Evolutionary conservation across 257 asterid species (phyloP).

Genomic region (Nicotiana undulata): DNA sequence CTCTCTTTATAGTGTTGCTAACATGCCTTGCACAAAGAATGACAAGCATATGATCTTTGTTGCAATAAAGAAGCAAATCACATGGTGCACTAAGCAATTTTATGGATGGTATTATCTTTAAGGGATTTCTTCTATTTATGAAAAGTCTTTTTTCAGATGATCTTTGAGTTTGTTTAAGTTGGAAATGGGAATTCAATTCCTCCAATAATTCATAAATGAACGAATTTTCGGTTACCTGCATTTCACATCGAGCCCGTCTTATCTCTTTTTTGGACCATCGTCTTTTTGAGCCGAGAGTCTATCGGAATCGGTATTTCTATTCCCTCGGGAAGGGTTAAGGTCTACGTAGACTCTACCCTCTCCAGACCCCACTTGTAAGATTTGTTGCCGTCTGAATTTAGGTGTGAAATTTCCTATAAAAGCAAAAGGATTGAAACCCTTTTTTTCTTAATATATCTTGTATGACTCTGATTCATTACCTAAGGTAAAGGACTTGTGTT

Average conservation of each 20-base stretch:
- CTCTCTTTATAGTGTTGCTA: background rate
- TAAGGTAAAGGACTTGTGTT: background rate
- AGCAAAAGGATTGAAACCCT: background rate
- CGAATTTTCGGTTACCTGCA: background rate
- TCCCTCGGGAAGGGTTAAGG: no score
- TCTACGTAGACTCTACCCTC: no score
- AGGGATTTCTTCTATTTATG: background rate
- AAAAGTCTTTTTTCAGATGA: background rate
- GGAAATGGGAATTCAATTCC: background rate
- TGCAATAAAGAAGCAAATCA: background rate
- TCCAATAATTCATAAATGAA: background rate
- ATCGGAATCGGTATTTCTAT: no score
- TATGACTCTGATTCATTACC: background rate
- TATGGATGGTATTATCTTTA: background rate
- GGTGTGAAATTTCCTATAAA: background rate
- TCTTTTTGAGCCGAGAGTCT: no score
- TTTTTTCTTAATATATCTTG: background rate
- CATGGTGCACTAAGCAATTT: conserved; percentile 2
- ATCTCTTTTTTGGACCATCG: background rate
- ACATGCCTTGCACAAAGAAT: background rate
- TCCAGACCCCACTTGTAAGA: no score
- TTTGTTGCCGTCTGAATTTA: no score
- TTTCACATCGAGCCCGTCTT: background rate
- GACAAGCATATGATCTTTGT: background rate
- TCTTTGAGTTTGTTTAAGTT: background rate